Conservation (phyloP, 2,329 filamentous ascomycete genomes). For the Colletotrichum lentis region DNA sequence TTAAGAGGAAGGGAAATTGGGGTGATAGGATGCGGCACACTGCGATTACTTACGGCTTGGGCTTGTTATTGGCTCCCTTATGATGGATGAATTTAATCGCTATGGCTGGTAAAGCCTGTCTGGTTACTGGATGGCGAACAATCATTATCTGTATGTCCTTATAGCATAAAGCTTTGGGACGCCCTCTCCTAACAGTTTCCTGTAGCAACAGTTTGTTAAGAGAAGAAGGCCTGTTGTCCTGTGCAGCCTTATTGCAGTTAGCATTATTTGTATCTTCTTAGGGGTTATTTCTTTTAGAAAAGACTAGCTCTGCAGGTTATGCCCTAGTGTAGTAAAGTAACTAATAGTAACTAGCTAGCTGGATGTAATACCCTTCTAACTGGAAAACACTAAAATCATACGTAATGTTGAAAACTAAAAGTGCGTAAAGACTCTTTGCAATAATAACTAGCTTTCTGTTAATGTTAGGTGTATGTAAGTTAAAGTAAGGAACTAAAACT, state of each 20-base stretch:
- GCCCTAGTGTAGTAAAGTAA: conserved; percentile 43
- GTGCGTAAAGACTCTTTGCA: conserved; percentile 38
- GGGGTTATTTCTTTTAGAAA: conserved; percentile 42
- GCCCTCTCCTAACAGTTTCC: conserved; percentile 39
- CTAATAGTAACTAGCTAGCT: conserved; percentile 43
- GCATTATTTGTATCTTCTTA: conserved; percentile 40
- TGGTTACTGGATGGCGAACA: conserved; percentile 41
- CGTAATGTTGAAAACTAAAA: conserved; percentile 45
- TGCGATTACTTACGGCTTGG: conserved; percentile 42
- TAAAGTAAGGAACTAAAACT: conserved; percentile 41
- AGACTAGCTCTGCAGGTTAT: conserved; percentile 44
- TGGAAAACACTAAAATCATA: conserved; percentile 43
- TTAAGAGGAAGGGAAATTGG: neutral
- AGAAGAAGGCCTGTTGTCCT: conserved; percentile 41
- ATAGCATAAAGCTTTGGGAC: conserved; percentile 45
- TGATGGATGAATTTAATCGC: conserved; percentile 45
- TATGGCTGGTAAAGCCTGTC: conserved; percentile 41
- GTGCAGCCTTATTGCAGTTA: conserved; percentile 12
- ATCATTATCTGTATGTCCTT: conserved; percentile 46
- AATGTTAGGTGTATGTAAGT: conserved; percentile 41
- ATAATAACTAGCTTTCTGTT: conserved; percentile 42
- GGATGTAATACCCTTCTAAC: conserved; percentile 40
- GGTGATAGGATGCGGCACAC: too few species aligned
- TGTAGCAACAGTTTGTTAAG: conserved; percentile 39
- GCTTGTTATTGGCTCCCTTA: conserved; percentile 45